Percentiles rank a stretch among this genome's conserved stretches.
Conservation (phyloP, 1,284 basidiomycete species). For the Leccinum pseudoinsigne region DNA sequence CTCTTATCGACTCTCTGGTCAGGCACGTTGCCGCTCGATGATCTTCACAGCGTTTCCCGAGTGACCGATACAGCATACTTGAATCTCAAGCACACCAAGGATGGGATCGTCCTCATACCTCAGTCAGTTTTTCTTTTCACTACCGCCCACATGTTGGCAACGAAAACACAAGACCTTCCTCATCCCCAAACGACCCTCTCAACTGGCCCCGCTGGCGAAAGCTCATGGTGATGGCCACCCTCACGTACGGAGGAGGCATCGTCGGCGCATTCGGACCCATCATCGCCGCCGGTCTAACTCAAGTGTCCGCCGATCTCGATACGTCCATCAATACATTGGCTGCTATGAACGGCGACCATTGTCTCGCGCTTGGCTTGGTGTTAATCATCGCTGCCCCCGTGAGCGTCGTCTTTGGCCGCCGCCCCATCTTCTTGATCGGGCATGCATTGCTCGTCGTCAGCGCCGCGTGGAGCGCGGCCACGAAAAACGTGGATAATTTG, state of each 20-base stretch:
- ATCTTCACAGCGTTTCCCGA: neutral
- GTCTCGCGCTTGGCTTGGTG: neutral
- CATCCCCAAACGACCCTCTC: neutral
- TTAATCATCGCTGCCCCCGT: neutral
- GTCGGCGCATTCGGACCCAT: constrained; percentile 1
- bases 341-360: neutral
- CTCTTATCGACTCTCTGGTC: neutral
- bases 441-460: neutral
- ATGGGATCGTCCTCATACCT: neutral
- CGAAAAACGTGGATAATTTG: neutral
- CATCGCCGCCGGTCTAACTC: neutral
- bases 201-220: constrained; percentile 2
- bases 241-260: neutral
- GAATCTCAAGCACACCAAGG: neutral
- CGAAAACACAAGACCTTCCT: neutral
- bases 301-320: neutral
- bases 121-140: neutral
- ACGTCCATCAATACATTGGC: neutral
- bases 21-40: neutral
- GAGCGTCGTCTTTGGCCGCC: constrained; percentile 1
- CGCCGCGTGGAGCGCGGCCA: neutral
- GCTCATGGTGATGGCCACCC: constrained; percentile 2
- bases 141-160: neutral
- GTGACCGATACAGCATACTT: neutral
- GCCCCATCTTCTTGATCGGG: neutral